Conservation (phyloP, 208 protist species). For the Leishmania lainsoni region DNA sequence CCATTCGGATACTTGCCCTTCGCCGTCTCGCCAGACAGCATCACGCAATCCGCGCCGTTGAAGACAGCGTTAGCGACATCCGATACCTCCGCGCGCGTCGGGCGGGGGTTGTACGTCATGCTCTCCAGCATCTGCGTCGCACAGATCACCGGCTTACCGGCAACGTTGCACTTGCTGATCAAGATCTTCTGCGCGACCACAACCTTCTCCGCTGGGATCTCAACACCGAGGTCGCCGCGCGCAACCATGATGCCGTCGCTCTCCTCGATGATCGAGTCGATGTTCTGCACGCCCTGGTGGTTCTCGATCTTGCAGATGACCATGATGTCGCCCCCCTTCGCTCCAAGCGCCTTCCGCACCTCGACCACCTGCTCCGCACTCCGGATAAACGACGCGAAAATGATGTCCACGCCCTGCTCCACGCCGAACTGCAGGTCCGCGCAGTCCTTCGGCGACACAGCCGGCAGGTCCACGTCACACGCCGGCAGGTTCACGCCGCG, state of each 20-base stretch:
- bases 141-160: conserved; percentile 95
- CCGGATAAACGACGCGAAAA: conserved; percentile 99
- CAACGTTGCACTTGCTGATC: conserved; percentile 97
- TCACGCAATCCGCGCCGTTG: too few species aligned
- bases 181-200: conserved; percentile 99
- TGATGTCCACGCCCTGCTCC: conserved; percentile 97
- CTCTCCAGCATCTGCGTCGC: too few species aligned
- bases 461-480: conserved; percentile 86
- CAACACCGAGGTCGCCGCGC: conserved; percentile 98
- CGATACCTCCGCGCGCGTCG: too few species aligned
- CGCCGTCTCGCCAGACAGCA: too few species aligned
- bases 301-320: conserved; percentile 99
- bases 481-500: conserved; percentile 91
- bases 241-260: conserved; percentile 99
- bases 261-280: conserved; percentile 97
- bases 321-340: conserved; percentile 88
- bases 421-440: conserved; percentile 94
- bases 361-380: conserved; percentile 93
- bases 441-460: conserved; percentile 93
- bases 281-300: conserved; percentile 97
- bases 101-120: too few species aligned
- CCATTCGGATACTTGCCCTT: too few species aligned
- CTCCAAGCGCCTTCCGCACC: conserved; percentile 92
- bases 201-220: conserved; percentile 98
- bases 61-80: too few species aligned